Evolutionary conservation across 73 alveolate species (phyloP).

Genomic region (Symbiodinium natans): DNA sequence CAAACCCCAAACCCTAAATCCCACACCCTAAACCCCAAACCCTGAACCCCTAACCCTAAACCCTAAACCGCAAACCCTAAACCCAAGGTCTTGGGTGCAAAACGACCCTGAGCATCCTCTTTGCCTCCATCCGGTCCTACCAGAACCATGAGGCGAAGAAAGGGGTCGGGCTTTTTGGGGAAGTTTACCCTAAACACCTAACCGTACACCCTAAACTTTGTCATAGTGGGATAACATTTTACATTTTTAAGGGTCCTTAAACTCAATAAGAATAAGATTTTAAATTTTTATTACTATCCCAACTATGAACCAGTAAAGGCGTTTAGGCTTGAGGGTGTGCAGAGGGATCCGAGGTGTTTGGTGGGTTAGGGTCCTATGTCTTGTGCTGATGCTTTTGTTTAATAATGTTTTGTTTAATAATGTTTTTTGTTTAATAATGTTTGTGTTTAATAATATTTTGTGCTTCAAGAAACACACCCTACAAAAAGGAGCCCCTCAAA

Average conservation of each 20-base stretch:
- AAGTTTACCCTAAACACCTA: neutral
- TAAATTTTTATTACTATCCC: no score
- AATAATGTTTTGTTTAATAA: no score
- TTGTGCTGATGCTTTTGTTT: no score
- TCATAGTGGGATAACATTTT: no score
- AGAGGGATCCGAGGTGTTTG: neutral
- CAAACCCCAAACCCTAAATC: neutral
- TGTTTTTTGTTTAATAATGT: no score
- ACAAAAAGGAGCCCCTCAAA: no score
- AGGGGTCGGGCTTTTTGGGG: neutral
- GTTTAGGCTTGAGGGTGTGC: neutral
- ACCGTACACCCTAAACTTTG: neutral
- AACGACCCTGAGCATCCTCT: constrained; percentile 84
- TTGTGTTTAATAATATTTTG: no score
- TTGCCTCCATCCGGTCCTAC: constrained; percentile 85
- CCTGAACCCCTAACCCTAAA: neutral
- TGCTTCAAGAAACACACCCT: no score
- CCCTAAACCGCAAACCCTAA: neutral
- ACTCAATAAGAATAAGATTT: no score
- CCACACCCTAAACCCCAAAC: neutral
- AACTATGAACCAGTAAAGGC: no score
- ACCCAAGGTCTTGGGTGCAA: neutral
- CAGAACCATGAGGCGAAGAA: constrained; percentile 45
- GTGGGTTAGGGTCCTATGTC: neutral
- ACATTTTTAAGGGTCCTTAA: no score